A percentile compares a stretch with the other conserved stretches of the same genome.
These are phyloP conservation scores for Naganishia friedmannii DNA, from an alignment of 768 basidiomycete genomes.

Conservation along the genomic window DNA sequence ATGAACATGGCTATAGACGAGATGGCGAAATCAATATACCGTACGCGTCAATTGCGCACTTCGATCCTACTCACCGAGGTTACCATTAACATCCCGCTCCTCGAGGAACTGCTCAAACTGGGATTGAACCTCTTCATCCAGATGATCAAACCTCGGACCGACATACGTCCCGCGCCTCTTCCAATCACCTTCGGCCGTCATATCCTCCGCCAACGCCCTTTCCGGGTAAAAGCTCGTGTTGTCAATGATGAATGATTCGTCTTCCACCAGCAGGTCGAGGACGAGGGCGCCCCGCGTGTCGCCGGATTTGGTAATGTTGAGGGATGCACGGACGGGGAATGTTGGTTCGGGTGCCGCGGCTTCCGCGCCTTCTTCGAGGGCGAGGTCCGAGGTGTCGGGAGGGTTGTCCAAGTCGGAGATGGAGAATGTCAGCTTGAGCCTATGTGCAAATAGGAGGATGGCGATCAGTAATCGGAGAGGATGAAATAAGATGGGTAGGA, in stretches of 20 bases:
- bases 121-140: conserved; percentile 81
- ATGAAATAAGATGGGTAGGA: too few relatives aligned
- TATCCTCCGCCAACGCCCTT: conserved; percentile 65
- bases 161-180: conserved; percentile 85
- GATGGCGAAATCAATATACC: not conserved
- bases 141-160: conserved; percentile 90
- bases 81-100: conserved; percentile 84
- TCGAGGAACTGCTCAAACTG: conserved; percentile 84
- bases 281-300: conserved; percentile 65
- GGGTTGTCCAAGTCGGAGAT: conserved; percentile 74
- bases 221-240: conserved; percentile 77
- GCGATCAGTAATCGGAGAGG: not conserved
- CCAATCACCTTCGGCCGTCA: conserved; percentile 89
- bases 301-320: conserved; percentile 75
- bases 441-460: conserved; percentile 45
- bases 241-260: conserved; percentile 62
- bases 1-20: conserved; percentile 67
- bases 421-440: conserved; percentile 86
- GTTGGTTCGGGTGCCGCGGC: conserved; percentile 51
- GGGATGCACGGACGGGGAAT: conserved; percentile 73
- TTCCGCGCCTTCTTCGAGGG: conserved; percentile 46
- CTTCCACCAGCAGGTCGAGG: conserved; percentile 47
- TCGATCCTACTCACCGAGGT: conserved; percentile 52
- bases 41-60: not conserved
- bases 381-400: conserved; percentile 48